A percentile compares a stretch with the other conserved stretches of the same genome.
Evolutionary conservation across 2,329 filamentous ascomycete genomes (phyloP).

Genomic region (Seiridium unicorne): DNA sequence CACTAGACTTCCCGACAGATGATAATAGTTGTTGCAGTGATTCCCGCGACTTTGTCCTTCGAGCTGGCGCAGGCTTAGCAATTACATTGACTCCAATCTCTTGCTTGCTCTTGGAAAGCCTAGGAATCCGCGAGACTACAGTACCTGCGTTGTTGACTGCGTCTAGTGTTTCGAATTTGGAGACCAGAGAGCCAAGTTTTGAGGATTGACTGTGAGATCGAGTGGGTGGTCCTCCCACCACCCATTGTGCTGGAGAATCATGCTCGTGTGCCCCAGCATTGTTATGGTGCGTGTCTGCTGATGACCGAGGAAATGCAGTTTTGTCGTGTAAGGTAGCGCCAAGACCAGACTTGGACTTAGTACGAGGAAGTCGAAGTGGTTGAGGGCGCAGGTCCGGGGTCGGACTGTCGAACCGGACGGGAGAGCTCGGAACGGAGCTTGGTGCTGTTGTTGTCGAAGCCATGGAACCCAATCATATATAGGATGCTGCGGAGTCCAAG

Average conservation of each 20-base stretch:
- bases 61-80: background rate
- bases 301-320: background rate
- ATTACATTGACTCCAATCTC: background rate
- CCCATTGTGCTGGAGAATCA: background rate
- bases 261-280: background rate
- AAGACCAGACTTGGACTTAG: constrained; percentile 8
- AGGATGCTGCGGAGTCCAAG: background rate
- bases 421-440: constrained; percentile 13
- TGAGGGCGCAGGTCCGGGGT: constrained; percentile 16
- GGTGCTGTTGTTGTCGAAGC: constrained; percentile 10
- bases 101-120: constrained; percentile 5
- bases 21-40: constrained; percentile 1
- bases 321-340: background rate
- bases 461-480: constrained; percentile 14
- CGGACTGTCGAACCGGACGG: constrained; percentile 13
- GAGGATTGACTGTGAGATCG: constrained; percentile 1
- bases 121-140: background rate
- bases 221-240: background rate
- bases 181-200: constrained; percentile 27
- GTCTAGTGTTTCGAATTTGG: constrained; percentile 32
- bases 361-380: constrained; percentile 20
- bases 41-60: background rate
- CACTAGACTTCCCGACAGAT: constrained; percentile 3
- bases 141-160: constrained; percentile 19
- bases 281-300: no score